These are phyloP conservation scores for Colletotrichum simmondsii DNA, from an alignment of 2,329 filamentous ascomycete species.

Conservation along the genomic window DNA sequence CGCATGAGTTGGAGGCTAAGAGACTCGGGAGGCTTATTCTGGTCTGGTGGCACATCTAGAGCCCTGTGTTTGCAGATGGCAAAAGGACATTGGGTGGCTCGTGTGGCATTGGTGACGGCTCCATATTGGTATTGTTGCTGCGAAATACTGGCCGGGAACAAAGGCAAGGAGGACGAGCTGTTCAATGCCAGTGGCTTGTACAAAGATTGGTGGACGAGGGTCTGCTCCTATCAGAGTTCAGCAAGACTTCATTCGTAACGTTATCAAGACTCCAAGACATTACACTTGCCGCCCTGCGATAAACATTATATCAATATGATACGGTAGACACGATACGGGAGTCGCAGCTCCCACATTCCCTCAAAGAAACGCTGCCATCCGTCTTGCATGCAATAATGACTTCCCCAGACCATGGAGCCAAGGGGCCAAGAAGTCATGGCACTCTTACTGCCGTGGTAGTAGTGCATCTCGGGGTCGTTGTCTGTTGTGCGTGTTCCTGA, in stretches of 20 bases:
- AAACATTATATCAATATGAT: not conserved
- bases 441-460: slow-evolving; percentile 10
- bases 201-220: not conserved
- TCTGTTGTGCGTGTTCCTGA: slow-evolving; percentile 27
- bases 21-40: not conserved
- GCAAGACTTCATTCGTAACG: not conserved
- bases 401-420: not conserved
- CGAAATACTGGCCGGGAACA: not conserved
- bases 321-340: not conserved
- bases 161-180: not conserved
- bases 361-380: not conserved
- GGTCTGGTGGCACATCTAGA: not conserved
- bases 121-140: not conserved
- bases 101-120: not conserved
- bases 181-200: not conserved
- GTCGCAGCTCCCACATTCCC: not conserved
- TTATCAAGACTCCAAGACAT: not conserved
- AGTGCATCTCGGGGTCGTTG: not conserved
- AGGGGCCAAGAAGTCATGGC: slow-evolving; percentile 25
- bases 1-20: not conserved
- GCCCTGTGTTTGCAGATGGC: slow-evolving; percentile 1
- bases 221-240: not conserved
- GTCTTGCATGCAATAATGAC: not conserved
- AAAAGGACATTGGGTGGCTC: slow-evolving; percentile 23
- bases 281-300: not conserved